Base-by-base conservation (phyloP, 2,329 filamentous ascomycete genomes). In the Colletotrichum gloeosporioides region DNA sequence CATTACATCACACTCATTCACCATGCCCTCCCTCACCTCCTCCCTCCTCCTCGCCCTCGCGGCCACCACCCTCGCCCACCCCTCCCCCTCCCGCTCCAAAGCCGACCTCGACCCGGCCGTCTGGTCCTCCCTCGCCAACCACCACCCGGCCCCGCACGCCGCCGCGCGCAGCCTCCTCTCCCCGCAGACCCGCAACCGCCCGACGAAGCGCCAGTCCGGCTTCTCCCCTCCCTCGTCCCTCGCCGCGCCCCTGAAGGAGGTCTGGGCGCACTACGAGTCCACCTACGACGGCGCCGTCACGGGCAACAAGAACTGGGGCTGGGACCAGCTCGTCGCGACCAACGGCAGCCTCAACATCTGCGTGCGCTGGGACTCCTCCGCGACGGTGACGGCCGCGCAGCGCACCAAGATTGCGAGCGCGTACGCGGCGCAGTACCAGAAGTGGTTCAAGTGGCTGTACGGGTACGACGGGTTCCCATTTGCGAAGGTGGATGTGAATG, bases 401-500 rank as follows among this genome's bases (percentile, higher is more conserved):
- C 85, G 86, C 13, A 79, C 79, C n/a, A 79, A 85, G 69, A 79
- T 87, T 55, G 82, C 85, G 61, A 69, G 79, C 6, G 82, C 83
- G 1, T 80, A 86, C 8, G 79, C 84, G 49, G 78, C 79, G 44
- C 82, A 83, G 25, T 85, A 86, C 79, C 80, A 83, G 66, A 84
- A 84, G 73, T 88, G 85, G 86, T 86, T 87, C 72, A 84, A 85
- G 69, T 83, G 85, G 77, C 81, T 88, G 32, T 84, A 85, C n/a
- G 85, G 85, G 8, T 88, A 84, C 59, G 86, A 87, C 53, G 83
- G 82, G 57, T 88, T 86, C 79, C 87, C 87, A 12, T 87, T 84
- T 62, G 77, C 79, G 62, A 82, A 82, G 4, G 81, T 88, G 65
- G 82, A 85, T 59, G 79, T 83, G 25, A 82, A 83, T n/a, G 83